Base-by-base conservation (phyloP, 257 asterid genomes). In the Gynochthodes officinalis region DNA sequence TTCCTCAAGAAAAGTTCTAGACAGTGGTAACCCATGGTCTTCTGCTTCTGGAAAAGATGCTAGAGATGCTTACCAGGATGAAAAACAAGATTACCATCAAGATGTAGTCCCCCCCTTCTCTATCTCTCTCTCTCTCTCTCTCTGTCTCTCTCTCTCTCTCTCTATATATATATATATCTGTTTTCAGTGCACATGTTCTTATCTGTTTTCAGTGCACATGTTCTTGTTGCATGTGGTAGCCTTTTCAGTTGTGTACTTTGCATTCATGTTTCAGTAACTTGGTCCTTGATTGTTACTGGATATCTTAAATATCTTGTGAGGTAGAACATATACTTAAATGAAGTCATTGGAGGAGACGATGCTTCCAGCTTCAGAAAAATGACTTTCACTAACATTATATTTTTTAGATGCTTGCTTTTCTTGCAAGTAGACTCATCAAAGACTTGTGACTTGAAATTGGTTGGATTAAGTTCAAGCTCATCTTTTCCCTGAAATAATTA, bases 31-130 rank as follows among this genome's bases (percentile, higher is more conserved):
- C 81, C 90, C 82, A 67, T 73, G 79, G 77, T 72, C 96, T 78
- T 85, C 95, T 82, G 85, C 89, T 77, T 79, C 97, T 74, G 98
- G 96, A 74, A 87, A 83, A 76, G 93, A 85, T 76, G 78, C 84
- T 52, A 81, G 83, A 75, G 82, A 77, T 67, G 73, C 67, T 48
- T 48, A 75, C 75, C 73, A 74, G 77, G 72, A 42, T 27, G 75
- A 72, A 59, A 88, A 85, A 79, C 84, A 78, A 73, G 94, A 83
- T 64, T 75, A 82, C 71, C 71, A 80, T 78, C 73, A 30, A 55
- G 93, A 88, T 64, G 97, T 95, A 19, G 27, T 63, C 9, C 14
- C 68, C n/a, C n/a, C 89, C 77, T 83, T 28, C 76, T 71, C 76
- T 77, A 81, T 73, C 19, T 27, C 74, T 59, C 40, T 84, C 70